These are phyloP conservation scores for Alternaria novae-zelandiae DNA, from an alignment of 2,329 filamentous ascomycete genomes.

Conservation along the genomic window DNA sequence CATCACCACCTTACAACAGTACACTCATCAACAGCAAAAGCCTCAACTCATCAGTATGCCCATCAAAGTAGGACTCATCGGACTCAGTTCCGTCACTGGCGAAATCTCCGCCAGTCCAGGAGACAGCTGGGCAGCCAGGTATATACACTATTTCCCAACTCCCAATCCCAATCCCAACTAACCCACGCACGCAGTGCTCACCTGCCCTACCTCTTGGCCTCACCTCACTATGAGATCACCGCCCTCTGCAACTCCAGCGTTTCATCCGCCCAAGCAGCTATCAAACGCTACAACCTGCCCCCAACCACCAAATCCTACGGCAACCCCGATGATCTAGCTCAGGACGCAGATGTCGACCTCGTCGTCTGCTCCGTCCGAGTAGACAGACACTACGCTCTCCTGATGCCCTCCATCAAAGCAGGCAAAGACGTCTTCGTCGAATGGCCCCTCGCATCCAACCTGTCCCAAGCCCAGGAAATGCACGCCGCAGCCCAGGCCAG, in stretches of 20 bases:
- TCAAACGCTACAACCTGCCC: background rate
- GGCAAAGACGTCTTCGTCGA: background rate
- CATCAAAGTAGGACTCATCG: slow-evolving; percentile 38
- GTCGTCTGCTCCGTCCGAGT: background rate
- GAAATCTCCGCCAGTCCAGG: slow-evolving; percentile 3
- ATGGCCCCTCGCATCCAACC: background rate
- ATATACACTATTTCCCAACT: background rate
- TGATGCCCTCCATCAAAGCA: background rate
- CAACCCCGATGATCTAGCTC: background rate
- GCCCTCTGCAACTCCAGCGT: slow-evolving; percentile 40
- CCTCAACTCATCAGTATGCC: slow-evolving; percentile 24
- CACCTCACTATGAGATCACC: slow-evolving; percentile 14
- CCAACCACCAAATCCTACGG: background rate
- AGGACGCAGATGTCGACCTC: background rate
- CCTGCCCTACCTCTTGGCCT: background rate
- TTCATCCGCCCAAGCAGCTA: background rate
- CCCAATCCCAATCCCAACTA: background rate
- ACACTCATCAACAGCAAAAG: background rate
- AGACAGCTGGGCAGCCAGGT: slow-evolving; percentile 31
- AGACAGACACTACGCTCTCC: background rate
- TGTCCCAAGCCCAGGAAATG: background rate
- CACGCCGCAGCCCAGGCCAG: background rate
- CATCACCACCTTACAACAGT: background rate
- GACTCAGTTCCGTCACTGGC: slow-evolving; percentile 20
- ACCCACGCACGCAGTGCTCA: background rate